phyloP scores from a whole-genome alignment of 2,329 filamentous ascomycete genomes.

The Ophiostoma sp. region DNA sequence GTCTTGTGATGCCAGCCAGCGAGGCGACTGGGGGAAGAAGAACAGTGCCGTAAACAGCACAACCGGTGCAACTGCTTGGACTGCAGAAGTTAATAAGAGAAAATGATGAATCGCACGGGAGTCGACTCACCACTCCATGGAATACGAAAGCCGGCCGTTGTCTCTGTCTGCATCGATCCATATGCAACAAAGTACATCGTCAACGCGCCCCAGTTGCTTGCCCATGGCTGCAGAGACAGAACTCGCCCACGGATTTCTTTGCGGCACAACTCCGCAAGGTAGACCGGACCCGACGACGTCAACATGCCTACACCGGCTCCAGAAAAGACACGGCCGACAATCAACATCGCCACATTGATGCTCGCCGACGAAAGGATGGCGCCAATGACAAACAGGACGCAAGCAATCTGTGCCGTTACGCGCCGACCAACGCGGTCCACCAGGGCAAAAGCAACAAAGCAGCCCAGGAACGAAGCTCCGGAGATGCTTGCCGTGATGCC shows the following conservation, averaged over 20 bases:
- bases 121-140: constrained; percentile 44
- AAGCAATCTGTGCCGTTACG: not conserved
- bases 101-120: not conserved
- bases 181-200: constrained; percentile 52
- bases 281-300: constrained; percentile 70
- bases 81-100: constrained; percentile 37
- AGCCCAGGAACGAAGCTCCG: constrained; percentile 5
- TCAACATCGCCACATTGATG: constrained; percentile 55
- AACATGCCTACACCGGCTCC: constrained; percentile 71
- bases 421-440: not conserved
- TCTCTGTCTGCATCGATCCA: constrained; percentile 35
- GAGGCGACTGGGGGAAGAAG: constrained; percentile 51
- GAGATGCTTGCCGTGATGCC: constrained; percentile 18
- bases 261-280: constrained; percentile 64
- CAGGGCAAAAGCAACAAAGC: constrained; percentile 5
- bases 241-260: constrained; percentile 48
- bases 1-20: constrained; percentile 53
- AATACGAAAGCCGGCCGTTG: constrained; percentile 48
- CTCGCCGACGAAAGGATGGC: not conserved
- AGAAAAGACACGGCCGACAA: constrained; percentile 69
- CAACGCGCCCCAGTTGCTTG: constrained; percentile 41
- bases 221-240: constrained; percentile 46
- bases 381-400: constrained; percentile 1
- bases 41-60: constrained; percentile 44
- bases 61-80: constrained; percentile 25